Evolutionary conservation across 78 protist genomes (phyloP), one percentile per base, ranked within the genome.

Genomic region (Dictyostelium brefeldianum): DNA sequence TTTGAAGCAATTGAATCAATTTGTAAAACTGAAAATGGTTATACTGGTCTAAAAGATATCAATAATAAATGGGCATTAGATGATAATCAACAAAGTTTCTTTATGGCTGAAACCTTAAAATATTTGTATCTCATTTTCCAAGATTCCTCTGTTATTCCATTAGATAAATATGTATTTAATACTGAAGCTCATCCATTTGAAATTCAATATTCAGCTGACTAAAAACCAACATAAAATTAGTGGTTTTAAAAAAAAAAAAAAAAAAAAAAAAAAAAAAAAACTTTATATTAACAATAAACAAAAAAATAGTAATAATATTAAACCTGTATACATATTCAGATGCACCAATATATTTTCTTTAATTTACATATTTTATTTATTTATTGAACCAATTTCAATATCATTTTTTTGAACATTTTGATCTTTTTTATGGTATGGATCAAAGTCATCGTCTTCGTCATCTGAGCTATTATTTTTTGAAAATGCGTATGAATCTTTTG

Each of bases 111-210:
- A 85, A 97, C 99, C 3, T 54, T 98, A 41, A 98, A 98, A 92
- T 98, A 98, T 54, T 46, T 97, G 18, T 95, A 69, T 17, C 74
- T 98, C 43, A 78, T 97, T 22, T 97, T 97, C 56, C 10, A 84
- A 48, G 92, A 78, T 59, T 96, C 97, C 25, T 70, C 82, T 48
- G 46, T 83, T 3, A 20, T 97, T 10, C 96, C 96, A 56, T 81
- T 98, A 31, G 89, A 83, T 41, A n/a, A 96, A 83, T 98, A 92
- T 77, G 99, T 98, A 25, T 96, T 98, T 96, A 98, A 97, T 89
- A 98, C 99, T 4, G 99, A 98, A 94, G 99, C 98, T 11, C 99
- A 98, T 79, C 99, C 99, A 14, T 29, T 90, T 4, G 53, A 59
- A 27, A 43, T 94, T 62, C 43, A 78, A 41, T 43, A 71, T 10